Evolutionary conservation across 2,329 filamentous ascomycete genomes (phyloP), one percentile per base, ranked within the genome.

Genomic region (Neurospora sp.): DNA sequence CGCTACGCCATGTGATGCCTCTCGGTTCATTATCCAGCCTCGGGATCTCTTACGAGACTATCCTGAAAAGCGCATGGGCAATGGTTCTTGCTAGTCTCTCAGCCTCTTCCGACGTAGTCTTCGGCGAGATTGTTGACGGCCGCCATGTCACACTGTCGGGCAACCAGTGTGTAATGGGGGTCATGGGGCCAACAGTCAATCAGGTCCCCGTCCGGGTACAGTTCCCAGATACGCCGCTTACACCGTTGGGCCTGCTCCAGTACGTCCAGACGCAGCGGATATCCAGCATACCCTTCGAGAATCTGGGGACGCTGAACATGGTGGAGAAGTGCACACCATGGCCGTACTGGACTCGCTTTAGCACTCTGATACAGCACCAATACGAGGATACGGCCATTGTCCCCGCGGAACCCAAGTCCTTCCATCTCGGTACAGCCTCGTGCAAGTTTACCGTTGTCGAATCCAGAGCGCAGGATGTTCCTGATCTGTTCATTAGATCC

Each of bases 41-140:
- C 3, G 82, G 81, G 8, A 80, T 86, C 70, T 79, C 81, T 0
- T 84, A 85, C 43, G 83, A 86, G 70, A 83, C 84, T 0, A 81
- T 88, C 2, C 79, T 88, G 40, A 87, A 87, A 75, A 83, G 85
- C 0, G 86, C 86, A 0, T 89, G 87, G 86, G 83, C 85, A 0
- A 82, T 86, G 71, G 82, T 85, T 0, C 80, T 89, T 6, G 83
- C 85, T 0, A 84, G 81, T 33, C 77, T 87, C 10, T 83, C 84
- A 0, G 82, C 80, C 0, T 79, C 76, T 0, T 77, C 81, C 6
- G 87, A 89, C 57, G 81, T 89, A 6, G 80, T 88, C 3, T 88
- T 88, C 69, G 87, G 86, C 8, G 83, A 87, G 73, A 77, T 84
- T 3, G 79, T 87, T 15, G 82, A 84, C 11, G 83, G 83, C 1